Conservation (phyloP, 495 filamentous ascomycete species). For the Staphylotrichum longicolle region DNA sequence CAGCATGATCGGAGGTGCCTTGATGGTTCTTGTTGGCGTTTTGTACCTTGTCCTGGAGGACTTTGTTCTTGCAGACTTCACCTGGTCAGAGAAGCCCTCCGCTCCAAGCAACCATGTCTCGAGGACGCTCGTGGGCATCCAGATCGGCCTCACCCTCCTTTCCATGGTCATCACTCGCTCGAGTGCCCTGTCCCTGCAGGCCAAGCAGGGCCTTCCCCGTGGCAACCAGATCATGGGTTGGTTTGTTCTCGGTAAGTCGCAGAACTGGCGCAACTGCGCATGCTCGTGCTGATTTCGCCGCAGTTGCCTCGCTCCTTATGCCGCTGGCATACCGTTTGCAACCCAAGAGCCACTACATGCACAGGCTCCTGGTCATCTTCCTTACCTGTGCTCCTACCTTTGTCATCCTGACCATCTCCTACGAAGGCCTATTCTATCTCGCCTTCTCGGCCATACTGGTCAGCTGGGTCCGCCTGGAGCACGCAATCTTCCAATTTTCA, state of each 20-base stretch:
- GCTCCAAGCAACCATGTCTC: slow-evolving; percentile 33
- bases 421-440: slow-evolving; percentile 96
- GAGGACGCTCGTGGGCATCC: slow-evolving; percentile 46
- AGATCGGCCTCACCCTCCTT: slow-evolving; percentile 76
- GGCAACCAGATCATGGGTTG: slow-evolving; percentile 90
- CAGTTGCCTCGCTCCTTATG: slow-evolving; percentile 72
- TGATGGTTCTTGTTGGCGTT: slow-evolving; percentile 78
- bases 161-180: slow-evolving; percentile 83
- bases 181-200: slow-evolving; percentile 76
- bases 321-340: slow-evolving; percentile 79
- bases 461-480: slow-evolving; percentile 88
- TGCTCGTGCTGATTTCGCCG: slow-evolving; percentile 14
- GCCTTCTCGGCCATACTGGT: slow-evolving; percentile 80
- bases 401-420: slow-evolving; percentile 95
- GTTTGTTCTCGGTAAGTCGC: slow-evolving; percentile 68
- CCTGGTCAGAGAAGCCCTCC: slow-evolving; percentile 29
- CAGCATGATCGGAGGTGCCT: slow-evolving; percentile 69
- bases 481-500: slow-evolving; percentile 63
- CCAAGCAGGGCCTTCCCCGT: slow-evolving; percentile 79
- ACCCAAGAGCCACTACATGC: slow-evolving; percentile 85
- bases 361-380: slow-evolving; percentile 86
- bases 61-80: slow-evolving; percentile 54
- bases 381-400: slow-evolving; percentile 91
- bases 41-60: slow-evolving; percentile 83
- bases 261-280: no score